phyloP scores from a whole-genome alignment of 1,284 basidiomycete genomes.

The Tilletia horrida region DNA sequence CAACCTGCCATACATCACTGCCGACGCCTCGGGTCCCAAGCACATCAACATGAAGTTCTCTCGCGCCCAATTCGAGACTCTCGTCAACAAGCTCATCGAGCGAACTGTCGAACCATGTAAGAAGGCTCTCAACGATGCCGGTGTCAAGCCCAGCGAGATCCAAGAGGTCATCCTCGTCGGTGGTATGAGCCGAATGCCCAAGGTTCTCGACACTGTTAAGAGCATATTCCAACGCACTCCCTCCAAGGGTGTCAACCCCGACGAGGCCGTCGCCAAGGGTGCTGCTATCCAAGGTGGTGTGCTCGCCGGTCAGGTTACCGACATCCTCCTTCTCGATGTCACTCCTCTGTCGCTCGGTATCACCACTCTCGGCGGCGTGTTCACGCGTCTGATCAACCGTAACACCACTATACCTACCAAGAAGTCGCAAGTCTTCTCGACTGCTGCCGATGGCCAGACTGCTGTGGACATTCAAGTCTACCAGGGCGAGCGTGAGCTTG shows the following conservation, averaged over 20 bases:
- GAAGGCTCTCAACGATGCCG: slow-evolving; percentile 87
- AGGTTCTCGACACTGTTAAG: slow-evolving; percentile 89
- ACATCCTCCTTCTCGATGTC: slow-evolving; percentile 92
- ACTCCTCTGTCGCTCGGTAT: slow-evolving; percentile 93
- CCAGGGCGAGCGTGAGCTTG: slow-evolving; percentile 97
- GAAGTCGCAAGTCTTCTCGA: slow-evolving; percentile 98
- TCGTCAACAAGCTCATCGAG: slow-evolving; percentile 78
- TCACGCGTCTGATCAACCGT: slow-evolving; percentile 74
- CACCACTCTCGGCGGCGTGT: slow-evolving; percentile 96
- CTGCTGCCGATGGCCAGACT: slow-evolving; percentile 74
- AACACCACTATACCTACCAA: slow-evolving; percentile 99
- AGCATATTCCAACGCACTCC: slow-evolving; percentile 88
- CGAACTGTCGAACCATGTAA: slow-evolving; percentile 95
- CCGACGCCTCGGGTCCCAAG: slow-evolving; percentile 87
- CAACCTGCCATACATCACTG: slow-evolving; percentile 95
- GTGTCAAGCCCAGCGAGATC: slow-evolving; percentile 85
- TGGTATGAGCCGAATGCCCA: slow-evolving; percentile 97
- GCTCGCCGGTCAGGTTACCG: slow-evolving; percentile 89
- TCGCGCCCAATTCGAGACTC: slow-evolving; percentile 82
- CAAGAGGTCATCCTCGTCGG: slow-evolving; percentile 97
- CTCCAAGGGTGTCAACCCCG: slow-evolving; percentile 95
- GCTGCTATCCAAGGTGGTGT: slow-evolving; percentile 93
- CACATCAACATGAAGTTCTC: slow-evolving; percentile 90
- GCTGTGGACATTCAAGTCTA: slow-evolving; percentile 83
- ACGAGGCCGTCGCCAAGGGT: slow-evolving; percentile 89